Percentiles rank a stretch among this genome's conserved stretches.
Evolutionary conservation across 2,329 filamentous ascomycete species (phyloP).

Genomic region (Neofusicoccum cordaticola): DNA sequence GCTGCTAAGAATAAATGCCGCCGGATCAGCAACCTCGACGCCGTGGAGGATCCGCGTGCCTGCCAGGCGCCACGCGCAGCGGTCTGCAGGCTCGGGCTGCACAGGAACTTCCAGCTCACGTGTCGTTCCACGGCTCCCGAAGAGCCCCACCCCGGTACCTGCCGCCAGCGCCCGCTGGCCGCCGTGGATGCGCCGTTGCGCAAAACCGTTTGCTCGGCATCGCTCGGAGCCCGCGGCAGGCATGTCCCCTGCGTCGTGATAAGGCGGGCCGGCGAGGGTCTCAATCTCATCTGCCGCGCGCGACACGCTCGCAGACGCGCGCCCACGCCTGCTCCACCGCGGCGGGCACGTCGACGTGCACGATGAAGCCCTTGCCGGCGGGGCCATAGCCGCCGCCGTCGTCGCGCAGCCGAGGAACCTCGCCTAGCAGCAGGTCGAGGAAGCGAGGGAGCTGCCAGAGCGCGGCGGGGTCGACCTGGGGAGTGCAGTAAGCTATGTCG

Average conservation of each 20-base stretch:
- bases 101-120: neutral
- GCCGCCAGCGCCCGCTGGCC: neutral
- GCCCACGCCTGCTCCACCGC: conserved; percentile 37
- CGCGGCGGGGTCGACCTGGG: neutral
- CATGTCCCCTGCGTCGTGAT: neutral
- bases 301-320: neutral
- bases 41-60: neutral
- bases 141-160: conserved; percentile 14
- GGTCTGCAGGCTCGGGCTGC: neutral
- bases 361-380: conserved; percentile 42
- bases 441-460: conserved; percentile 43
- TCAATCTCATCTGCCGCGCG: conserved; percentile 1
- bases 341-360: conserved; percentile 42
- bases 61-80: neutral
- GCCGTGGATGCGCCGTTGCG: conserved; percentile 4
- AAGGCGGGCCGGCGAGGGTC: neutral
- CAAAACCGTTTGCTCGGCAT: conserved; percentile 5
- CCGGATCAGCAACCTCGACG: neutral
- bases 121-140: neutral
- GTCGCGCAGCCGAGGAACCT: conserved; percentile 45
- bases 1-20: neutral
- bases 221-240: conserved; percentile 3
- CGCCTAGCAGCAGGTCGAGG: conserved; percentile 42
- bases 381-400: conserved; percentile 46
- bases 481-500: neutral